phyloP scores from a whole-genome alignment of 257 asterid genomes.

The Galeopsis tetrahit region DNA sequence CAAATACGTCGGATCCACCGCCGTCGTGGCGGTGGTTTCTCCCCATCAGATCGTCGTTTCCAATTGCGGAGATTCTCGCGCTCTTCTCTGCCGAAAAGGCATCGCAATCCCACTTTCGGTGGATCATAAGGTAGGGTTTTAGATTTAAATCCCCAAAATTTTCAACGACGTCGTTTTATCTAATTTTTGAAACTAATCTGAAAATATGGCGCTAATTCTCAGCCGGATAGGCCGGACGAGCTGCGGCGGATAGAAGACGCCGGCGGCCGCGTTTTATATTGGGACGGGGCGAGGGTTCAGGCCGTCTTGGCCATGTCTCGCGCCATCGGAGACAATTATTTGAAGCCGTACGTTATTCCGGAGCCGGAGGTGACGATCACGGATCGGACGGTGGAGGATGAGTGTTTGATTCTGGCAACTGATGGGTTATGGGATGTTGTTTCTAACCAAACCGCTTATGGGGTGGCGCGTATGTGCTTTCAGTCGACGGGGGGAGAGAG shows the following conservation, averaged over 20 bases:
- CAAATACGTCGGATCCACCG: constrained; percentile 94
- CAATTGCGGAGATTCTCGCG: constrained; percentile 94
- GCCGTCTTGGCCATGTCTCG: constrained; percentile 91
- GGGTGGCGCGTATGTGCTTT: constrained; percentile 87
- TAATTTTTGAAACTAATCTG: background rate
- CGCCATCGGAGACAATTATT: constrained; percentile 73
- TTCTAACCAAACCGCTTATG: constrained; percentile 81
- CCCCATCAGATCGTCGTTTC: constrained; percentile 76
- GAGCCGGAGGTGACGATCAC: constrained; percentile 84
- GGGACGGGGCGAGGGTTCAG: constrained; percentile 85
- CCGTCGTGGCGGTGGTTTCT: constrained; percentile 73
- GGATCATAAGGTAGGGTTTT: constrained; percentile 76
- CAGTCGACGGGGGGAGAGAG: constrained; percentile 50
- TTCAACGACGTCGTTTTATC: background rate
- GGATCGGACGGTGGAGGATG: constrained; percentile 64
- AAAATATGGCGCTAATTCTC: background rate
- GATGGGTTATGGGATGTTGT: constrained; percentile 95
- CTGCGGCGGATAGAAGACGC: constrained; percentile 73
- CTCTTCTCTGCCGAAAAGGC: constrained; percentile 85
- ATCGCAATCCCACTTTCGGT: constrained; percentile 74
- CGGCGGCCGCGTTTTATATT: constrained; percentile 86
- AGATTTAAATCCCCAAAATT: background rate
- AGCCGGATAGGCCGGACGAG: constrained; percentile 95
- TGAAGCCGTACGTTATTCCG: constrained; percentile 79
- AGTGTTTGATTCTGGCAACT: constrained; percentile 73